Evolutionary conservation across 345 rosid genomes (phyloP), one percentile per base, ranked within the genome.

Genomic region (Capsella bursapastoris): DNA sequence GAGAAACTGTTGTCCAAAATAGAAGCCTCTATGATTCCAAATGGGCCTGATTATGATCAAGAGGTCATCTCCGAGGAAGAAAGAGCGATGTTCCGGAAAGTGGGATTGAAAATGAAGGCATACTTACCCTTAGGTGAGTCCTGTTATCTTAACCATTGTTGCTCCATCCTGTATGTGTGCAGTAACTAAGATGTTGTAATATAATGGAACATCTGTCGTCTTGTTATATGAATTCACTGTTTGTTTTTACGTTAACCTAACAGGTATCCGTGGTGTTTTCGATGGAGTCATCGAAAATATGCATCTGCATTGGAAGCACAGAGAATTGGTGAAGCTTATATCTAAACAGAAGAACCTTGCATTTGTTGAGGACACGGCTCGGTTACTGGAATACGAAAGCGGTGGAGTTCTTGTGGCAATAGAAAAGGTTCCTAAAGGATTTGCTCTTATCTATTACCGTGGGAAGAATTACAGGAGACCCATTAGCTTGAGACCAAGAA

Each of bases 251-350:
- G 48, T 66, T 48, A 38, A 47, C 70, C 4, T 78, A 7, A 70
- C 83, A 94, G 98, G 99, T 71, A 86, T 95, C 79, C 99, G 99
- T 73, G 99, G 99, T 64, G 96, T 95, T 64, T 95, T 95, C 68
- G 99, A 95, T 84, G 97, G 97, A 38, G 97, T 92, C 63, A 87
- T 95, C 77, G 99, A 95, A 83, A 92, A 95, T 78, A 95, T 95
- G 99, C 99, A 95, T 82, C 76, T 95, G 84, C 99, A 95, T 64
- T 95, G 99, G 99, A 95, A 95, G 84, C 88, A 95, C 82, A 88
- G 97, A 72, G 99, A 95, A 81, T 84, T 95, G 62, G 99, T 92
- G 88, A 95, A 95, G 83, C 92, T 95, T 69, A 90, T 95, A 81
- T 78, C 88, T 57, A 92, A 92, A 73, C 99, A 92, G 80, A 95